Percentiles rank a stretch among this genome's conserved stretches.
These are phyloP conservation scores for Mortierella sp. DNA, from an alignment of 371 early-diverging fungal genomes.

Conservation along the genomic window DNA sequence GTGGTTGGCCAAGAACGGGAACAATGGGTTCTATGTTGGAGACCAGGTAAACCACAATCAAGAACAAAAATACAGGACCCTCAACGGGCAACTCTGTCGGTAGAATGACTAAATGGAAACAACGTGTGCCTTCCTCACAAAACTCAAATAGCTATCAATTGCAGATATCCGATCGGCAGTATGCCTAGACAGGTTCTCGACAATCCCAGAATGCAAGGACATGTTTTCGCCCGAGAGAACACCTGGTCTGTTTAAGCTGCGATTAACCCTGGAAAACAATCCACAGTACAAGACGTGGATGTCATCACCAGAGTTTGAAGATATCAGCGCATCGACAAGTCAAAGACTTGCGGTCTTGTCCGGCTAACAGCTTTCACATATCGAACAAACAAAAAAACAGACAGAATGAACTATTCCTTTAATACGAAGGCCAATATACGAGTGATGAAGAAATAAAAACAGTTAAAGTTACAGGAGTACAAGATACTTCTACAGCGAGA, in stretches of 20 bases:
- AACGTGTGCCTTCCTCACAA: not conserved
- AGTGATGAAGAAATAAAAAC: no score
- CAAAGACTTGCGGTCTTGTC: slow-evolving; percentile 40
- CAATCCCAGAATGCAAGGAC: slow-evolving; percentile 36
- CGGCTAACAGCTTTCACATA: slow-evolving; percentile 15
- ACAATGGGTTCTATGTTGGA: slow-evolving; percentile 37
- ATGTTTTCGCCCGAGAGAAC: slow-evolving; percentile 27
- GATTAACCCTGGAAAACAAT: slow-evolving; percentile 16
- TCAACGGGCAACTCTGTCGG: no score
- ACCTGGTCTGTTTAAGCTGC: slow-evolving; percentile 30
- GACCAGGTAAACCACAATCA: slow-evolving; percentile 23
- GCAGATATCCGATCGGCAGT: slow-evolving; percentile 45
- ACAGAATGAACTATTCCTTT: no score
- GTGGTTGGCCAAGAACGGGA: slow-evolving; percentile 28
- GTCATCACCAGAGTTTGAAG: slow-evolving; percentile 29
- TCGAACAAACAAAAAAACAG: not conserved
- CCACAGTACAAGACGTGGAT: slow-evolving; percentile 36
- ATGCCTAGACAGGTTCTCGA: slow-evolving; percentile 38
- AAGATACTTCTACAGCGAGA: not conserved
- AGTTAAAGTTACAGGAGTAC: not conserved
- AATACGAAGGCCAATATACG: no score
- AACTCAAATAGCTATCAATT: slow-evolving; percentile 22
- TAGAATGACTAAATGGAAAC: no score
- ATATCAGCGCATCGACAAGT: slow-evolving; percentile 31
- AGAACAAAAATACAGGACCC: no score